Conservation (phyloP, 805 yeast genomes). For the Debaryomyces prosopidis region DNA sequence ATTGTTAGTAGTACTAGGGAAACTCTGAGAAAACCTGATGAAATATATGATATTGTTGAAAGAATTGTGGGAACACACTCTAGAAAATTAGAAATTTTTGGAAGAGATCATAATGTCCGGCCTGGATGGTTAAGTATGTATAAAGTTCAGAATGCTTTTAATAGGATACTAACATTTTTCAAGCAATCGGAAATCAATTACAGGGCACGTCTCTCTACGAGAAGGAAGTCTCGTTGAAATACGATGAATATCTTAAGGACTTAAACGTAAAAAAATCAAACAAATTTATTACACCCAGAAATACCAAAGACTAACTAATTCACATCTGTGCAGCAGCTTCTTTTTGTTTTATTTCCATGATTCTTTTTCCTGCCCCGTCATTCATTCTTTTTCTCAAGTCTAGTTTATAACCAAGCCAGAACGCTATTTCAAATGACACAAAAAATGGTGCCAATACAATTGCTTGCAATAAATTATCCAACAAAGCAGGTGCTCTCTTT, state of each 20-base stretch:
- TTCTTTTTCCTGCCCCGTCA: constrained; percentile 41
- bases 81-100: constrained; percentile 85
- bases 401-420: constrained; percentile 60
- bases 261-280: constrained; percentile 1
- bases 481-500: constrained; percentile 78
- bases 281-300: not conserved
- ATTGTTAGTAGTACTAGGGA: constrained; percentile 85
- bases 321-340: constrained; percentile 8
- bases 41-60: constrained; percentile 80
- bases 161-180: constrained; percentile 2
- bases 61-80: constrained; percentile 76
- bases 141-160: not conserved
- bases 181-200: constrained; percentile 75
- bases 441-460: constrained; percentile 89
- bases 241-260: constrained; percentile 22
- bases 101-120: constrained; percentile 80
- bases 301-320: not conserved
- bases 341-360: constrained; percentile 31
- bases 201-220: constrained; percentile 60
- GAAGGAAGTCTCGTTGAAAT: constrained; percentile 50
- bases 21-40: constrained; percentile 90
- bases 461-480: constrained; percentile 83
- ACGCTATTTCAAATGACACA: constrained; percentile 75
- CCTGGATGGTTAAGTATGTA: constrained; percentile 76
- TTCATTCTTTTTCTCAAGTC: constrained; percentile 54